Evolutionary conservation across 2,329 filamentous ascomycete genomes (phyloP).

Genomic region (Elsinoe fawcettii): DNA sequence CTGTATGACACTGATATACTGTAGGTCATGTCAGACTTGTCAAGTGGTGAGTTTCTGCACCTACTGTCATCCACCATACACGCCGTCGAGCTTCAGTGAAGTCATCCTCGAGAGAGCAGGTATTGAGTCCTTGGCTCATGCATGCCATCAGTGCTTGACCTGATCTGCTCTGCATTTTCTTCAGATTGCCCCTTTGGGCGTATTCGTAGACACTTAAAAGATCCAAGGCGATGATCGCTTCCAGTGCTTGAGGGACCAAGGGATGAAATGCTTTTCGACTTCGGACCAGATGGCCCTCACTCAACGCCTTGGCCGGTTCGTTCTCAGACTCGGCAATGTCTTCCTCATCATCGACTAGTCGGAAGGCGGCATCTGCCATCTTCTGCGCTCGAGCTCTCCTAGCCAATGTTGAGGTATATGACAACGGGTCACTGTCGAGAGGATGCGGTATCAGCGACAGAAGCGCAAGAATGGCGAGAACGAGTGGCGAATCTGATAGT

Average conservation of each 20-base stretch:
- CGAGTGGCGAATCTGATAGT: constrained; percentile 39
- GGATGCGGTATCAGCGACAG: constrained; percentile 43
- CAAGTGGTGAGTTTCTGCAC: constrained; percentile 16
- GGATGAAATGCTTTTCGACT: constrained; percentile 39
- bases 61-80: constrained; percentile 48
- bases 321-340: constrained; percentile 41
- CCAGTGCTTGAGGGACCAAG: constrained; percentile 39
- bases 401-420: constrained; percentile 19
- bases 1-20: constrained; percentile 46
- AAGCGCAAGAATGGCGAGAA: constrained; percentile 43
- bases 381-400: constrained; percentile 35
- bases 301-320: constrained; percentile 40
- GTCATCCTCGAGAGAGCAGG: constrained; percentile 32
- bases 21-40: not conserved
- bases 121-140: constrained; percentile 41
- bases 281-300: constrained; percentile 29
- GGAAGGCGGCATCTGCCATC: constrained; percentile 42
- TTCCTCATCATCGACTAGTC: constrained; percentile 43
- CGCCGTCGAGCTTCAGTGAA: constrained; percentile 39
- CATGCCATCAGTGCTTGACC: constrained; percentile 43
- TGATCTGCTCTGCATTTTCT: constrained; percentile 45
- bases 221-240: constrained; percentile 43
- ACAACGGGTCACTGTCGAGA: constrained; percentile 29
- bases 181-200: constrained; percentile 46
- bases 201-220: constrained; percentile 48